These are phyloP conservation scores for Eleusine coracana DNA, from an alignment of 176 grass and related monocot genomes.

Conservation along the genomic window DNA sequence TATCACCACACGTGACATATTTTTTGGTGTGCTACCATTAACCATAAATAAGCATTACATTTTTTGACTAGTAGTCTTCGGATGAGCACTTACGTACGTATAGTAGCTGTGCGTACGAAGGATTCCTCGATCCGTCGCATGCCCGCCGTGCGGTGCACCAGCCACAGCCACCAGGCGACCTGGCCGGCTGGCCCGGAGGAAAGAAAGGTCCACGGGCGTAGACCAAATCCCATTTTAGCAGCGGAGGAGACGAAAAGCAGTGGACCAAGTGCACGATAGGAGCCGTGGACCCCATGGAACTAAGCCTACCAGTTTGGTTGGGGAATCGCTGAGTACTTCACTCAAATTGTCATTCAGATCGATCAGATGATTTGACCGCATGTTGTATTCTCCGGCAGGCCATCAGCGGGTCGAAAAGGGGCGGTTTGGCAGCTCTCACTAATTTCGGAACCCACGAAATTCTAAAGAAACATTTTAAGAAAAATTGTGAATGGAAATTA, in stretches of 20 bases:
- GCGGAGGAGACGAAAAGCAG: neutral
- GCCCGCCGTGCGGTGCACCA: neutral
- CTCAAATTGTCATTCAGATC: neutral
- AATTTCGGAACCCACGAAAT: neutral
- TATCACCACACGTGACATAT: neutral
- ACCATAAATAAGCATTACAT: neutral
- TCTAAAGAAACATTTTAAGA: neutral
- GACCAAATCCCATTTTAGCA: constrained; percentile 53
- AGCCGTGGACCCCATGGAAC: neutral
- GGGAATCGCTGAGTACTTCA: neutral
- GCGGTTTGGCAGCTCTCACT: constrained; percentile 39
- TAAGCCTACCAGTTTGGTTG: neutral
- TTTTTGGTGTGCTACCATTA: neutral
- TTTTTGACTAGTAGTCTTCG: neutral
- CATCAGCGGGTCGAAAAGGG: constrained; percentile 1
- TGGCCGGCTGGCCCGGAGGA: neutral
- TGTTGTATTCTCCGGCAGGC: neutral
- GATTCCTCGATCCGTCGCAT: constrained; percentile 8
- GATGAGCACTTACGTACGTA: neutral
- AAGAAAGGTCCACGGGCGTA: constrained; percentile 27
- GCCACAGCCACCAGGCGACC: neutral
- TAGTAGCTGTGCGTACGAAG: neutral
- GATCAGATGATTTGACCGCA: constrained; percentile 24
- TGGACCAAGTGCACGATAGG: constrained; percentile 15
- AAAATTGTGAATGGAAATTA: neutral